Evolutionary conservation across 2,329 filamentous ascomycete species (phyloP).

Genomic region (Colletotrichum filicis): DNA sequence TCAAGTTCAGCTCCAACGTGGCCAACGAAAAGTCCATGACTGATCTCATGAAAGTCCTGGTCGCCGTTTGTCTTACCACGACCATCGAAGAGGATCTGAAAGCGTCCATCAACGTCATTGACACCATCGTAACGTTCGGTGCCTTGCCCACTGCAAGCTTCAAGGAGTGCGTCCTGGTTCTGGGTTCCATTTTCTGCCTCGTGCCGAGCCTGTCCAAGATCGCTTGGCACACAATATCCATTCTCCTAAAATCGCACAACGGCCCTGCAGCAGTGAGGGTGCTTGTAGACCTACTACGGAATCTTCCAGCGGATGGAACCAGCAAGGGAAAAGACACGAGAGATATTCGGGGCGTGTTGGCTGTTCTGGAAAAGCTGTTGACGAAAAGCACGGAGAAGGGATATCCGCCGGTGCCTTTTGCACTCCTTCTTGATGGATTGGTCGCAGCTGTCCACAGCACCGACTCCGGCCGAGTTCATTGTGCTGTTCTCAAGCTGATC

Average conservation of each 20-base stretch:
- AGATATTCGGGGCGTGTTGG: conserved; percentile 71
- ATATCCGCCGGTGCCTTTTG: conserved; percentile 69
- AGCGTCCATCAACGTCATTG: conserved; percentile 74
- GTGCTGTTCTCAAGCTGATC: conserved; percentile 61
- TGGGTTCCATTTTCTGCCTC: conserved; percentile 78
- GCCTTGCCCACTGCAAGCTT: conserved; percentile 73
- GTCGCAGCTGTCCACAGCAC: conserved; percentile 59
- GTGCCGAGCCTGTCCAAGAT: conserved; percentile 69
- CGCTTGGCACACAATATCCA: conserved; percentile 77
- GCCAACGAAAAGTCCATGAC: conserved; percentile 71
- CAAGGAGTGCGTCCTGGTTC: conserved; percentile 73
- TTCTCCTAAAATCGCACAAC: conserved; percentile 79
- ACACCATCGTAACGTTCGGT: conserved; percentile 78
- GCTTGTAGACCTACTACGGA: conserved; percentile 70
- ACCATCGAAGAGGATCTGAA: conserved; percentile 72
- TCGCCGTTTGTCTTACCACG: conserved; percentile 76
- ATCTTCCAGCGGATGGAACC: conserved; percentile 55
- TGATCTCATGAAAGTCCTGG: conserved; percentile 69
- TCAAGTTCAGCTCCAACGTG: conserved; percentile 81
- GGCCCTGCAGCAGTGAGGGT: conserved; percentile 76
- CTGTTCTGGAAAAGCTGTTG: conserved; percentile 72
- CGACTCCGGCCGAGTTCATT: conserved; percentile 56
- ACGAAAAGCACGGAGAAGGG: conserved; percentile 68
- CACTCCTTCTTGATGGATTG: conserved; percentile 68
- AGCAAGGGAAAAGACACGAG: conserved; percentile 63